Conservation (phyloP, 176 grass and related monocot species). For the Zizania latifolia region DNA sequence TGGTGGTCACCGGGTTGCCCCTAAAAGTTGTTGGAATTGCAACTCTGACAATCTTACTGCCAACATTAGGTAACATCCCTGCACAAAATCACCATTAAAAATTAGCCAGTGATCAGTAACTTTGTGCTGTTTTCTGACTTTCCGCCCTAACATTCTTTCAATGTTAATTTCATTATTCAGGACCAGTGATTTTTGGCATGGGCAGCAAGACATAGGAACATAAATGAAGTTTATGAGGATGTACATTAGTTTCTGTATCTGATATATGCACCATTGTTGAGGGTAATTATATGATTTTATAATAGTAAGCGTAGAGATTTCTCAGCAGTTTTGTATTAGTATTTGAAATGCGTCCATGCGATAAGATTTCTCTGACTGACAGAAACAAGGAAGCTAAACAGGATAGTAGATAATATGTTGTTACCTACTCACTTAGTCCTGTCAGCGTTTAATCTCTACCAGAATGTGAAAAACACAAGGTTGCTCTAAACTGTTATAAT, state of each 20-base stretch:
- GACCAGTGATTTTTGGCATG: conserved; percentile 21
- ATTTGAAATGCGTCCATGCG: not conserved
- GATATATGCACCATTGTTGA: not conserved
- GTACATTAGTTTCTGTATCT: not conserved
- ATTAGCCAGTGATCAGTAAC: not conserved
- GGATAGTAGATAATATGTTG: not conserved
- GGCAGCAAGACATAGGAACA: not conserved
- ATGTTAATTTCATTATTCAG: conserved; percentile 22
- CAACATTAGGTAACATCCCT: conserved; percentile 59
- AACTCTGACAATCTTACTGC: conserved; percentile 49
- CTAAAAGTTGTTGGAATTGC: conserved; percentile 54
- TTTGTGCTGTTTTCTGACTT: not conserved
- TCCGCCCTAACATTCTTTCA: not conserved
- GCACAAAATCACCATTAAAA: not conserved
- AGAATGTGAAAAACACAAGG: not conserved
- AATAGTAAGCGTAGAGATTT: not conserved
- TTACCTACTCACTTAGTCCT: too few species aligned
- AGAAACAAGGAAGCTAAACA: not conserved
- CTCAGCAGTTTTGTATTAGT: not conserved
- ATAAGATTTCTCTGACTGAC: not conserved
- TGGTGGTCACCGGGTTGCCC: conserved; percentile 55
- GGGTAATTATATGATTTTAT: not conserved
- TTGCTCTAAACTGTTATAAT: not conserved
- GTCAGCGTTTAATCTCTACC: not conserved
- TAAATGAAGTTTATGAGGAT: conserved; percentile 1